Evolutionary conservation across 2,329 filamentous ascomycete species (phyloP), one percentile per base, ranked within the genome.

Genomic region (Penicillium fuscoglaucum): DNA sequence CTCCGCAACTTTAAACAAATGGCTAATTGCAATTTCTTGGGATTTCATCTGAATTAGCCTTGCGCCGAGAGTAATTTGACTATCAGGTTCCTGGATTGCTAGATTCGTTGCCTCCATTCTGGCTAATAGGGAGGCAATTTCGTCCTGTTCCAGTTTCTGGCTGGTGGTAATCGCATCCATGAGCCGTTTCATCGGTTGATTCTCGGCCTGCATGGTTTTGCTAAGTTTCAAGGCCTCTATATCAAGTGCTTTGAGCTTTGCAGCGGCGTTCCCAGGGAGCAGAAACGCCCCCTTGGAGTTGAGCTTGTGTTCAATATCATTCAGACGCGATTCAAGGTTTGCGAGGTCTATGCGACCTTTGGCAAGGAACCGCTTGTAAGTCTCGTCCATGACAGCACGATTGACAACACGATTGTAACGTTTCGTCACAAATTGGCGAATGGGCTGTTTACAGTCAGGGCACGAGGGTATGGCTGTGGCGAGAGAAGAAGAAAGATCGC

Each of bases 361-460:
- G 35, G 47, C 28, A 33, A 60, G 31, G 46, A 60, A 55, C 31
- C 57, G 41, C 37, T 60, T 62, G 2, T 1, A 57, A 37, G 48
- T 58, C 26, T 62, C 55, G 12, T 61, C 58, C 48, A 61, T 56
- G 10, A 62, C 48, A 31, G 60, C 58, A 26, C 60, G 58, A 13
- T 61, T 60, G 40, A 62, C n/a, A 21, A 52, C 55, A 19, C 58
- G 52, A 52, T 61, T 61, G 44, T 62, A 62, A 8, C 58, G 55
- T 31, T 58, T 62, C 2, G 58, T 62, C 28, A 62, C 55, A 37
- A 62, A 62, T n/a, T 60, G 44, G 26, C 60, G 60, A 49, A 62
- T 62, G 1, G 58, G 60, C 7, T 55, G 26, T 2, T 60, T 61
- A 13, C 44, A 62, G 48, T 62, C 51, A 0, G 60, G 60, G n/a